These are phyloP conservation scores for Quercus tomentella DNA, from an alignment of 331 rosid genomes.

Conservation along the genomic window DNA sequence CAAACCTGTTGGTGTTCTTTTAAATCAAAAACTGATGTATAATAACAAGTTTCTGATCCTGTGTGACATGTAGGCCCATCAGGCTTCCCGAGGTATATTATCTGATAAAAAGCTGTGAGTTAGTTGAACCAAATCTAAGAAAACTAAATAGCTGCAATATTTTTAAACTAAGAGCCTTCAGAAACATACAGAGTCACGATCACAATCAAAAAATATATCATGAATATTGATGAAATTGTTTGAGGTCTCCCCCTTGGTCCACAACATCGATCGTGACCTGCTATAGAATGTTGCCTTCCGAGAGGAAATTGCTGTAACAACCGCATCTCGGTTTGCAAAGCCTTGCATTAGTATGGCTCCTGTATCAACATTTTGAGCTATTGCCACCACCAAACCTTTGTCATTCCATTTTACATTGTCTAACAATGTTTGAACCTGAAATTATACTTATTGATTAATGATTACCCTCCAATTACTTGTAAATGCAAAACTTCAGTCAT, in stretches of 20 bases:
- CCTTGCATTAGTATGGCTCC: slow-evolving; percentile 97
- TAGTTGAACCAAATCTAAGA: neutral
- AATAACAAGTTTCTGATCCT: slow-evolving; percentile 78
- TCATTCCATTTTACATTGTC: slow-evolving; percentile 78
- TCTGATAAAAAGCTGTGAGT: slow-evolving; percentile 41
- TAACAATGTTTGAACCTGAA: slow-evolving; percentile 64
- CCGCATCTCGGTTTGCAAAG: slow-evolving; percentile 80
- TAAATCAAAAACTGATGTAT: slow-evolving; percentile 56
- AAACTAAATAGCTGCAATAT: neutral
- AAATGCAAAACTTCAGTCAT: neutral
- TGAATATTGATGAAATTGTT: slow-evolving; percentile 80
- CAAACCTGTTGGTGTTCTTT: slow-evolving; percentile 54
- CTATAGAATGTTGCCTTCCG: slow-evolving; percentile 88
- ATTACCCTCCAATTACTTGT: neutral
- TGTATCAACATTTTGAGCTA: slow-evolving; percentile 89
- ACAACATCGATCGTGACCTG: slow-evolving; percentile 71
- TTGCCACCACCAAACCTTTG: slow-evolving; percentile 83
- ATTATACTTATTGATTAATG: neutral
- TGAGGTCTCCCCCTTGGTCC: slow-evolving; percentile 97
- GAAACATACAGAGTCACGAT: slow-evolving; percentile 80
- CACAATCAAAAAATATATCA: slow-evolving; percentile 85
- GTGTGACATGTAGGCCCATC: slow-evolving; percentile 96
- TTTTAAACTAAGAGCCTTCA: neutral
- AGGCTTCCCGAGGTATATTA: slow-evolving; percentile 91
- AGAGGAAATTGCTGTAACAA: slow-evolving; percentile 49